Conservation (phyloP, 108 stramenopile genomes). For the Stephanodiscus minutulus region DNA sequence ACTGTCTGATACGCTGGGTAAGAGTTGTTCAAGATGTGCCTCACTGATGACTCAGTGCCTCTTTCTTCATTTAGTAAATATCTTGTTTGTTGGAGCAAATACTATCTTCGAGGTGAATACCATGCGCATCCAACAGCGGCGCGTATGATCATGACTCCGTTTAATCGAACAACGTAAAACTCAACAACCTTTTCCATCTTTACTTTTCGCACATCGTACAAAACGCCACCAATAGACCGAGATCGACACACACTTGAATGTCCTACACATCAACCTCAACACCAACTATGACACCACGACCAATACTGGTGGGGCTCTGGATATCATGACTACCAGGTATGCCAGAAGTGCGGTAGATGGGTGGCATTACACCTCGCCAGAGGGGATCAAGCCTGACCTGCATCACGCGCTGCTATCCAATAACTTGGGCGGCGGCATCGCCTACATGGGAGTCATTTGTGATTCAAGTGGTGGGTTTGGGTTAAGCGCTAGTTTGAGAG, state of each 20-base stretch:
- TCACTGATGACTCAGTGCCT: not conserved
- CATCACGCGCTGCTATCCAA: slow-evolving; percentile 5
- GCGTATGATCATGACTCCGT: not conserved
- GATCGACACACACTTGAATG: slow-evolving; percentile 7
- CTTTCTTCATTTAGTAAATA: not conserved
- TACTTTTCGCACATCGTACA: too few relatives aligned
- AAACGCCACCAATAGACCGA: slow-evolving; percentile 6
- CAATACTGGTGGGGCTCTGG: not conserved
- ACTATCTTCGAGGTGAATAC: not conserved
- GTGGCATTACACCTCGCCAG: slow-evolving; percentile 8
- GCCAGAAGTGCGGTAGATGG: not conserved
- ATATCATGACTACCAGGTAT: not conserved
- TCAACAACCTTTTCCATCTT: not conserved
- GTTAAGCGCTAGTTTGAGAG: not conserved
- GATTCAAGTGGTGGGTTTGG: not conserved
- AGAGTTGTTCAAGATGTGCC: not conserved
- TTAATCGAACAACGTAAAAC: not conserved
- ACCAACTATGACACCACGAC: not conserved
- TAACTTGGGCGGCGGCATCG: not conserved
- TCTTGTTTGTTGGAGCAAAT: slow-evolving; percentile 2
- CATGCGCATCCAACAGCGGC: not conserved
- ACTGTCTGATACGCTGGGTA: not conserved
- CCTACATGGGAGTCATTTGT: not conserved
- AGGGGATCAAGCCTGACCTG: slow-evolving; percentile 8
- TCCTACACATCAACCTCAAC: slow-evolving; percentile 5